Conservation (phyloP, 768 basidiomycete species). For the Termitomyces sp. region DNA sequence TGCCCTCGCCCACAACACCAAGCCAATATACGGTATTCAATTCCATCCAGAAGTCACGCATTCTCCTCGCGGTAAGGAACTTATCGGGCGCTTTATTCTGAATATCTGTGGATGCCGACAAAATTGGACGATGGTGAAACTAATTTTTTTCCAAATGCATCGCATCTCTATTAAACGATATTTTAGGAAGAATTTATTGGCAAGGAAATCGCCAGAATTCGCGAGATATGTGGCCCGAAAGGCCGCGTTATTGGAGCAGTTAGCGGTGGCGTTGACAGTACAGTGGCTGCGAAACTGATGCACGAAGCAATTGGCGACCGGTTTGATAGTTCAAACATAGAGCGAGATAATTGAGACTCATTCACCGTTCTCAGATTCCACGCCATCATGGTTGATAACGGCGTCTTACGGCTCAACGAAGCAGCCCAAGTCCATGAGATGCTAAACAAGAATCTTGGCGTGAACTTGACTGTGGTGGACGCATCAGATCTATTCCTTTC, state of each 20-base stretch:
- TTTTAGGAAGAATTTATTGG: constrained; percentile 93
- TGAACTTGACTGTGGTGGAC: constrained; percentile 94
- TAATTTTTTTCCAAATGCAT: not conserved
- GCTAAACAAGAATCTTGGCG: constrained; percentile 90
- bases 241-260: constrained; percentile 98
- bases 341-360: constrained; percentile 3
- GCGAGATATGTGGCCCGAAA: constrained; percentile 88
- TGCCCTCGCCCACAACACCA: constrained; percentile 86
- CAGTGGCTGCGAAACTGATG: constrained; percentile 98
- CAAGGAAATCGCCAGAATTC: constrained; percentile 92
- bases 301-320: constrained; percentile 98
- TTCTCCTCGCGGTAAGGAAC: constrained; percentile 82
- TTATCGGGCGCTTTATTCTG: constrained; percentile 82
- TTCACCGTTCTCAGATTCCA: constrained; percentile 67
- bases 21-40: constrained; percentile 93
- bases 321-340: constrained; percentile 34
- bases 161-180: constrained; percentile 7
- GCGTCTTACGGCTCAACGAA: constrained; percentile 91
- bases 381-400: constrained; percentile 99
- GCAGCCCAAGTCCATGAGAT: constrained; percentile 88
- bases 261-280: constrained; percentile 96
- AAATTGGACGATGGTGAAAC: constrained; percentile 92
- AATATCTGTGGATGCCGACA: constrained; percentile 78
- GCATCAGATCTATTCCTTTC: constrained; percentile 92
- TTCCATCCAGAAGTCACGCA: constrained; percentile 99